Conservation (phyloP, 371 early-diverging fungal species). For the Mortierella sp. region DNA sequence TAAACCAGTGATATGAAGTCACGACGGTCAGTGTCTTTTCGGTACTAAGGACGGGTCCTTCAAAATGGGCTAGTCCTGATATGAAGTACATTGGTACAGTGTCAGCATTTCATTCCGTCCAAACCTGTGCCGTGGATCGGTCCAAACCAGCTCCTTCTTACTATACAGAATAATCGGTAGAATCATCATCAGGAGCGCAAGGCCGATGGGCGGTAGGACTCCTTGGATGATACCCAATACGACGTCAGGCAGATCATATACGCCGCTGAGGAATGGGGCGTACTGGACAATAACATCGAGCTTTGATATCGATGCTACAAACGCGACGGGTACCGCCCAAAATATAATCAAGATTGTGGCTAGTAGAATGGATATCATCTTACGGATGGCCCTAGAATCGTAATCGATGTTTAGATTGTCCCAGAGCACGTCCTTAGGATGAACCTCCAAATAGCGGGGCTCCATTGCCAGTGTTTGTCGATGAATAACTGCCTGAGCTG, state of each 20-base stretch:
- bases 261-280: constrained; percentile 62
- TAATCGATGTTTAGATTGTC: constrained; percentile 65
- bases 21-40: constrained; percentile 35
- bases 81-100: neutral
- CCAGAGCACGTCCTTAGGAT: constrained; percentile 87
- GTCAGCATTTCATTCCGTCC: neutral
- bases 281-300: constrained; percentile 68
- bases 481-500: constrained; percentile 76
- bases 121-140: constrained; percentile 14
- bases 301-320: constrained; percentile 75
- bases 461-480: constrained; percentile 75
- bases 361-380: constrained; percentile 59
- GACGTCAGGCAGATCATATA: constrained; percentile 52
- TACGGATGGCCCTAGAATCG: constrained; percentile 62
- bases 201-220: constrained; percentile 78
- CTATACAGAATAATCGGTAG: constrained; percentile 79
- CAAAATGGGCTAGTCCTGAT: constrained; percentile 36
- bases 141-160: constrained; percentile 23
- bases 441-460: constrained; percentile 73
- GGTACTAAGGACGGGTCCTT: constrained; percentile 33
- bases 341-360: constrained; percentile 70
- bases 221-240: constrained; percentile 82
- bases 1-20: constrained; percentile 54
- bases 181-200: constrained; percentile 78
- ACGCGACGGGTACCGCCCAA: constrained; percentile 81